phyloP scores from a whole-genome alignment of 2,329 filamentous ascomycete species.

The Fusarium aywerte region DNA sequence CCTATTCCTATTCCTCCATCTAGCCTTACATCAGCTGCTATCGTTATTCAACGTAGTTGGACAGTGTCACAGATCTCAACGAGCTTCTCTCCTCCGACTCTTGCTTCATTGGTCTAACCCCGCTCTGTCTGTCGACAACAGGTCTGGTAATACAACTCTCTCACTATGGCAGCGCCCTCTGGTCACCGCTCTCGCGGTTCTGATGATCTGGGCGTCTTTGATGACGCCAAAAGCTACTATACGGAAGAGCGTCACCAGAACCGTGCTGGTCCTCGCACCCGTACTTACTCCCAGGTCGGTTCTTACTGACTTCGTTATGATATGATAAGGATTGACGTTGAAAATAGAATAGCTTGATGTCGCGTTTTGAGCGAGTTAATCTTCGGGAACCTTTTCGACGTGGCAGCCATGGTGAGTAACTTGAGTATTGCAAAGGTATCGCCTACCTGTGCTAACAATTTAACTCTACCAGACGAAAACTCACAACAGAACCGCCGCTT shows the following conservation, averaged over 20 bases:
- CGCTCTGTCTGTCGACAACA: slow-evolving; percentile 18
- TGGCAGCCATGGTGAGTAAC: slow-evolving; percentile 66
- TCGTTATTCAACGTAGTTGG: slow-evolving; percentile 27
- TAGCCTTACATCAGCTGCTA: background rate
- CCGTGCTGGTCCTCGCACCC: slow-evolving; percentile 62
- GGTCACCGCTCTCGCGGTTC: slow-evolving; percentile 52
- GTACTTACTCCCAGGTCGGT: slow-evolving; percentile 67
- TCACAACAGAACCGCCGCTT: slow-evolving; percentile 77
- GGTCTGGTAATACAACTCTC: slow-evolving; percentile 12
- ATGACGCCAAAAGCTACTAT: slow-evolving; percentile 70
- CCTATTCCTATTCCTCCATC: background rate
- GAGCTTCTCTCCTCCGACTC: background rate
- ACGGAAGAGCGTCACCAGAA: slow-evolving; percentile 64
- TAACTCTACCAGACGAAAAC: slow-evolving; percentile 71
- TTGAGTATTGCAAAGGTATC: background rate
- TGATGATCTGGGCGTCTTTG: slow-evolving; percentile 63
- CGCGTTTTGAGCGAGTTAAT: slow-evolving; percentile 64
- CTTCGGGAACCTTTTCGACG: slow-evolving; percentile 66
- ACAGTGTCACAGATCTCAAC: slow-evolving; percentile 11
- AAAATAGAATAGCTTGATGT: slow-evolving; percentile 62
- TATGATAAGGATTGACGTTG: slow-evolving; percentile 44
- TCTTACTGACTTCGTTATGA: background rate
- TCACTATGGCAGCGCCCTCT: slow-evolving; percentile 45
- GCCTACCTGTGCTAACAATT: slow-evolving; percentile 10
- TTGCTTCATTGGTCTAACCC: slow-evolving; percentile 5